Base-by-base conservation (phyloP, 2,329 filamentous ascomycete species). In the Sclerotinia spermophila region DNA sequence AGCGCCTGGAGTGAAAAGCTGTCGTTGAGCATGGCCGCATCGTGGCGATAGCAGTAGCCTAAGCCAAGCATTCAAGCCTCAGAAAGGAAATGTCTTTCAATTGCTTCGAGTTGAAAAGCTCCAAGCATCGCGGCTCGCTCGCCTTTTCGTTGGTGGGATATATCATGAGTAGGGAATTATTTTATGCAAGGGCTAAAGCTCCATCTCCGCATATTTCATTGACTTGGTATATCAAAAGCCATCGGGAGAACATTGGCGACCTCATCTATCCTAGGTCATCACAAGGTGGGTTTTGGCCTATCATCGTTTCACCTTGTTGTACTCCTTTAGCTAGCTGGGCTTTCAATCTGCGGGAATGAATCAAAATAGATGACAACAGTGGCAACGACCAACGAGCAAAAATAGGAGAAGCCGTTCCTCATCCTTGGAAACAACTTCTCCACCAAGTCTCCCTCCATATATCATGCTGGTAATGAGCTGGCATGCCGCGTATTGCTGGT, bases 401-500 rank as follows among this genome's bases (percentile, higher is more conserved):
- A 6, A 3, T 38, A 53, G 33, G n/a, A 27, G 24, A 53, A 30
- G 17, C 33, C 5, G 48, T n/a, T 19, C 33, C 61, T 6, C 33
- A 21, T 35, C 44, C 30, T 38, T 21, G 44, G 38, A 27, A 35
- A 15, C 30, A 51, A 51, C 45, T 45, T 21, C 19, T 65, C 45
- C 15, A 35, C 27, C 44, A 48, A 64, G 30, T n/a, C 24, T 61
- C 11, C 10, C 8, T 33, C 48, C 24, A 48, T 38, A 45, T 27
- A 27, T 13, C 35, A 24, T 53, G 24, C 38, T 48, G 51, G 3
- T 3, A 56, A 33, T 48, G 21, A 48, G 30, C 24, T 56, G 38
- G 61, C 17, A 30, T 55, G 35, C 30, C 60, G 45, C 68, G 60
- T 69, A 66, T 58, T 61, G 48, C 45, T 30, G 60, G 51, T 33